Evolutionary conservation across 768 basidiomycete species (phyloP).

Genomic region (Galerina marginata): DNA sequence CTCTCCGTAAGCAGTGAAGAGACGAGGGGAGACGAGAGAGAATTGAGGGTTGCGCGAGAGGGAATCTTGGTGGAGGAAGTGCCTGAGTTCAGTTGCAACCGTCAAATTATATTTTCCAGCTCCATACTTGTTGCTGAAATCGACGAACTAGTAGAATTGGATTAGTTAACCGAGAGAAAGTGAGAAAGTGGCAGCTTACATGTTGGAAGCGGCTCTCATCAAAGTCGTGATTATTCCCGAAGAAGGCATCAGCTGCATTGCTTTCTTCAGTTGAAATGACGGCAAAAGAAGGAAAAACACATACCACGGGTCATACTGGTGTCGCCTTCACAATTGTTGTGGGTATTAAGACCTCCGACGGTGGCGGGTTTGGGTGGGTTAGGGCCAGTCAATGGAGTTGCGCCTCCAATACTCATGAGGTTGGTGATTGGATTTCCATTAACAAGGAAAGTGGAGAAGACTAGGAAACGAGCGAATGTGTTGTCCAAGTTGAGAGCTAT

Average conservation of each 20-base stretch:
- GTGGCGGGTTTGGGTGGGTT: conserved; percentile 25
- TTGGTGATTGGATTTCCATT: too few species aligned
- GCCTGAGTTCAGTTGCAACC: conserved; percentile 25
- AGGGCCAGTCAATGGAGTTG: conserved; percentile 21
- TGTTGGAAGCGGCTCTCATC: conserved; percentile 27
- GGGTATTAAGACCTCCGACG: conserved; percentile 26
- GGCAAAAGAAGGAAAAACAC: not conserved
- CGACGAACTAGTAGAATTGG: conserved; percentile 14
- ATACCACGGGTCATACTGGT: conserved; percentile 12
- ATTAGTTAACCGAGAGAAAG: not conserved
- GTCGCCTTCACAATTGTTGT: conserved; percentile 26
- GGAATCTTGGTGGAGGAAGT: conserved; percentile 27
- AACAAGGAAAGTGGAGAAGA: too few species aligned
- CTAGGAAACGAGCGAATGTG: too few species aligned
- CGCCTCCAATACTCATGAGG: conserved; percentile 21
- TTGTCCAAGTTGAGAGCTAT: conserved; percentile 12
- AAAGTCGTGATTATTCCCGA: conserved; percentile 26
- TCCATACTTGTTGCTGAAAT: conserved; percentile 25
- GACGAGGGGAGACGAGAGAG: conserved; percentile 24
- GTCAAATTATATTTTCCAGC: conserved; percentile 29
- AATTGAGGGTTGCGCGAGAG: conserved; percentile 28
- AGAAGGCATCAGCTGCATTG: conserved; percentile 18
- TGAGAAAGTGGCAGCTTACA: conserved; percentile 1
- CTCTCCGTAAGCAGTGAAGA: conserved; percentile 26
- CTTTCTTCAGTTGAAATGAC: not conserved